Conservation (phyloP, 164 flowering plant species). For the Chimonanthus salicifolius region DNA sequence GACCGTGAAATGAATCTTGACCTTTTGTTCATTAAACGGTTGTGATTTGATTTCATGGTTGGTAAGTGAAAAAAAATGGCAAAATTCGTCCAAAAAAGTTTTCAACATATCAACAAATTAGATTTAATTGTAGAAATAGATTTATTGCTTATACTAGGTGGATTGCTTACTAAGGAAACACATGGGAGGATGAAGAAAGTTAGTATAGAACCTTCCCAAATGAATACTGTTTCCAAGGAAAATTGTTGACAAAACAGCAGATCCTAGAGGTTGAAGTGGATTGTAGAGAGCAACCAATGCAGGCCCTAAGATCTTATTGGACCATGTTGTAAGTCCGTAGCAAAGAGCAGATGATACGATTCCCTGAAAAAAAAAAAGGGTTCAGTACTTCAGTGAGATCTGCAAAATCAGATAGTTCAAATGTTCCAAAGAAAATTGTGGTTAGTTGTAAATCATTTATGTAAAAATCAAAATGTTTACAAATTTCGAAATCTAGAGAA, state of each 20-base stretch:
- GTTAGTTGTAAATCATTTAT: not conserved
- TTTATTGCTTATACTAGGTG: no score
- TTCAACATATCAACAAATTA: no score
- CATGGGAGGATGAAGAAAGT: no score
- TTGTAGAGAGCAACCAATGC: constrained; percentile 84
- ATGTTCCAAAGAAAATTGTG: not conserved
- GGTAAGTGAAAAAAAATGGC: no score
- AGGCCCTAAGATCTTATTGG: constrained; percentile 89
- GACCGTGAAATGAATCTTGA: no score
- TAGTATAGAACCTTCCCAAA: constrained; percentile 71
- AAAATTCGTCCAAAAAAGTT: no score
- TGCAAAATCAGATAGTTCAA: constrained; percentile 5
- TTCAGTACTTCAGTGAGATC: no score
- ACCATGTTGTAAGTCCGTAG: constrained; percentile 90
- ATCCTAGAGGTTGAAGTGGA: constrained; percentile 93
- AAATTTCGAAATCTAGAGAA: not conserved
- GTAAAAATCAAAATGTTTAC: no score
- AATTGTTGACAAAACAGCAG: constrained; percentile 79
- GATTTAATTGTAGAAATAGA: no score
- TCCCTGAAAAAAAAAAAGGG: constrained; percentile 48
- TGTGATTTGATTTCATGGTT: no score
- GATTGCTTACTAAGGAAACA: no score
- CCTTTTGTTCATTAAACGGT: no score
- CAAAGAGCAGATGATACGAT: constrained; percentile 84
- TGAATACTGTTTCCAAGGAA: constrained; percentile 91